Conservation (phyloP, 1,284 basidiomycete species). For the Exsudoporus floridanus region DNA sequence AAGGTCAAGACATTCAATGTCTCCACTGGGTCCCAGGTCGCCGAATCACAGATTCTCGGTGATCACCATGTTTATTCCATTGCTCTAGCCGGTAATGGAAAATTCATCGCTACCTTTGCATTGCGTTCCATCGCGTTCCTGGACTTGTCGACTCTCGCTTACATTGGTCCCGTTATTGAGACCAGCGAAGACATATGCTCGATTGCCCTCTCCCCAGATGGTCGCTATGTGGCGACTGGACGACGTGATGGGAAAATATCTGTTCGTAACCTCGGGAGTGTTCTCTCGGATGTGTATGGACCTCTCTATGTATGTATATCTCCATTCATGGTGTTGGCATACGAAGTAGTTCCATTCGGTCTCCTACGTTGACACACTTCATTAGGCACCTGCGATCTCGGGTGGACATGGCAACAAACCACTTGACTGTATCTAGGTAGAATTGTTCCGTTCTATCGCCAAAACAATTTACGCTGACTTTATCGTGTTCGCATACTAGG, state of each 20-base stretch:
- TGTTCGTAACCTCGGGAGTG: not conserved
- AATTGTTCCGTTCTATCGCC: too few relatives aligned
- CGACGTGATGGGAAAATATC: not conserved
- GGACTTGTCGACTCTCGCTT: too few relatives aligned
- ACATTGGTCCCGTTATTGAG: too few relatives aligned
- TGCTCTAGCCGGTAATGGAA: too few relatives aligned
- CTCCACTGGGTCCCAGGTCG: not conserved
- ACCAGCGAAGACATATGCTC: too few relatives aligned
- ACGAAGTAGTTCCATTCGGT: too few relatives aligned
- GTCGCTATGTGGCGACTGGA: not conserved
- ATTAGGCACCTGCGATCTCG: not conserved
- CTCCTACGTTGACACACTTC: too few relatives aligned
- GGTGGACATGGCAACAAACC: not conserved
- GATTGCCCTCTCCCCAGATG: not conserved
- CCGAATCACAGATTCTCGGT: not conserved
- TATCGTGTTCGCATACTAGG: not conserved
- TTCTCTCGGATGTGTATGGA: not conserved
- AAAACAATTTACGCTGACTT: not conserved
- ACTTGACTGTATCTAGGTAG: not conserved
- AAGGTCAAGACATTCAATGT: slow-evolving; percentile 1
- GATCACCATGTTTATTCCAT: too few relatives aligned
- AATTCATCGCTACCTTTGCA: too few relatives aligned
- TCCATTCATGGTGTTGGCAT: too few relatives aligned
- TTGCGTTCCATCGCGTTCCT: too few relatives aligned
- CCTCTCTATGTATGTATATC: not conserved